These are phyloP conservation scores for Perilla frutescens DNA, from an alignment of 257 asterid species.

Conservation along the genomic window DNA sequence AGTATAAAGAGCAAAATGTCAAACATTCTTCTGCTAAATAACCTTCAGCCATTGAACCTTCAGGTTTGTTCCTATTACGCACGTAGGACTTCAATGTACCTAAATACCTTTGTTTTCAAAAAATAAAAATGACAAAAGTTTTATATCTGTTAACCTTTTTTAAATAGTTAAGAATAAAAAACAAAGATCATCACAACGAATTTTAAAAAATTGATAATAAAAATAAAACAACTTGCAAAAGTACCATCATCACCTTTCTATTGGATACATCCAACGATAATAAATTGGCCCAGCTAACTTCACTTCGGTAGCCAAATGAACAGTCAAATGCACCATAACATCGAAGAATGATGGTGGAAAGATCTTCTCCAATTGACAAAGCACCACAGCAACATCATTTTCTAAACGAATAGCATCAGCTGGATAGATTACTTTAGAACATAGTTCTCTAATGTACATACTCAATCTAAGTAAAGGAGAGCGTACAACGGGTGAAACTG, in stretches of 20 bases:
- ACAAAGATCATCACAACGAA: background rate
- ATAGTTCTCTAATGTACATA: background rate
- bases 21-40: conserved; percentile 17
- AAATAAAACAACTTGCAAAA: no score
- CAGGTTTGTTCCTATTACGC: background rate
- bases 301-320: conserved; percentile 4
- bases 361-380: conserved; percentile 7
- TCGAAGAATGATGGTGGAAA: conserved; percentile 12
- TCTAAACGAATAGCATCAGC: background rate
- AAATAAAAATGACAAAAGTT: no score
- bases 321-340: conserved; percentile 5
- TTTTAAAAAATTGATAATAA: no score
- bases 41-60: conserved; percentile 4
- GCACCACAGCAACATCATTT: background rate
- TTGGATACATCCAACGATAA: conserved; percentile 12
- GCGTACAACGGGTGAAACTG: background rate
- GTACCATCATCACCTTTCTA: background rate
- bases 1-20: conserved; percentile 13
- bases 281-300: background rate
- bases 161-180: background rate
- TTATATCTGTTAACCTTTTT: no score
- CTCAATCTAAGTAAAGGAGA: background rate
- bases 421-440: background rate
- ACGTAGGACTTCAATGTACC: background rate
- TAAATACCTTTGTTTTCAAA: background rate